Percentiles rank a stretch among this genome's conserved stretches.
These are phyloP conservation scores for Pichia scutulata DNA, from an alignment of 805 yeast species.

Conservation along the genomic window DNA sequence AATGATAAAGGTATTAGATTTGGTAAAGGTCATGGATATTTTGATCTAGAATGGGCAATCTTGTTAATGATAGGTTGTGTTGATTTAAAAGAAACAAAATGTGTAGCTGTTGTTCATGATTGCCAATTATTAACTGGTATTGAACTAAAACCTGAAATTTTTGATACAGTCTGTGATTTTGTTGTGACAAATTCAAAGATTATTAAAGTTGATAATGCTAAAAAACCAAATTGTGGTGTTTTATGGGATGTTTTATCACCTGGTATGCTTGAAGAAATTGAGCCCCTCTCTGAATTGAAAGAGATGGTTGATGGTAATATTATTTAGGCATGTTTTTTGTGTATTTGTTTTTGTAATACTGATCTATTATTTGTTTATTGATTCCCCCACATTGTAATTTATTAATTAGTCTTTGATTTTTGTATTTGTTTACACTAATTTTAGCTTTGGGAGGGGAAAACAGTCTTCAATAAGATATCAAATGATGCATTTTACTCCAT, in stretches of 20 bases:
- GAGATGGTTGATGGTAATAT: neutral
- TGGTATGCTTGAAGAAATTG: slow-evolving; percentile 23
- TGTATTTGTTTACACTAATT: too few relatives aligned
- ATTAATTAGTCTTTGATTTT: too few relatives aligned
- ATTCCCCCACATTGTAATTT: too few relatives aligned
- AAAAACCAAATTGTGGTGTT: slow-evolving; percentile 24
- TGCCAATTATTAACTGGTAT: slow-evolving; percentile 23
- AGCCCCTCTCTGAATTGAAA: slow-evolving; percentile 22
- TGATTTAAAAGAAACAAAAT: slow-evolving; percentile 12
- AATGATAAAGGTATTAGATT: slow-evolving; percentile 25
- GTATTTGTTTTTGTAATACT: too few relatives aligned
- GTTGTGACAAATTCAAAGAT: slow-evolving; percentile 22
- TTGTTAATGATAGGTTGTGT: slow-evolving; percentile 21
- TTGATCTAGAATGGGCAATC: slow-evolving; percentile 29
- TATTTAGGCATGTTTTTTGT: neutral
- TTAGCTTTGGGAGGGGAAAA: too few relatives aligned
- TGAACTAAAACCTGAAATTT: slow-evolving; percentile 23
- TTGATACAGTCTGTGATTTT: slow-evolving; percentile 27
- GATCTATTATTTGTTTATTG: too few relatives aligned
- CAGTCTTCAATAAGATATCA: too few relatives aligned
- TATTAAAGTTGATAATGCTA: slow-evolving; percentile 13
- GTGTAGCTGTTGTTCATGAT: slow-evolving; percentile 28
- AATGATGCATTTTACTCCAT: too few relatives aligned
- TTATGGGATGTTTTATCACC: slow-evolving; percentile 23
- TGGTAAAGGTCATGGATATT: slow-evolving; percentile 28